A percentile compares a stretch with the other conserved stretches of the same genome.
These are phyloP conservation scores for Candida pseudocylindracea DNA, from an alignment of 1,139 yeast species.

Conservation along the genomic window DNA sequence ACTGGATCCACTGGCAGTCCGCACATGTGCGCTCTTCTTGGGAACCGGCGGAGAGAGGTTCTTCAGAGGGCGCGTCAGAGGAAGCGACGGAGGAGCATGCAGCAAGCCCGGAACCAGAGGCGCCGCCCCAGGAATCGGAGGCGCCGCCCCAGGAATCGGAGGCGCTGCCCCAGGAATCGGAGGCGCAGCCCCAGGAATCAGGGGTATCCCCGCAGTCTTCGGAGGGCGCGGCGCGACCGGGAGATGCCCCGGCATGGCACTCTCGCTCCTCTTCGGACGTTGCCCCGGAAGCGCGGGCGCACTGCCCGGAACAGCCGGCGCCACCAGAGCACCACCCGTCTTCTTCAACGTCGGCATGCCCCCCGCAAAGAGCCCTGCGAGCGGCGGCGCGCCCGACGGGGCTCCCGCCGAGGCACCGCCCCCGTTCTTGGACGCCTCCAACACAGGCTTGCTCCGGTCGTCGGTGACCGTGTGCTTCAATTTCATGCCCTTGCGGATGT, in stretches of 20 bases:
- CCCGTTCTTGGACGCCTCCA: constrained; percentile 8
- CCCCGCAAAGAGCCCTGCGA: constrained; percentile 26
- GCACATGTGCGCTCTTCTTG: too few relatives aligned
- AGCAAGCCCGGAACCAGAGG: constrained; percentile 3
- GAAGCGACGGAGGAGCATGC: constrained; percentile 5
- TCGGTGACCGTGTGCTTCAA: constrained; percentile 48
- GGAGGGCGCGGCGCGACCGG: constrained; percentile 5
- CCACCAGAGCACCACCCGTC: constrained; percentile 20
- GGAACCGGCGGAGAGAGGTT: constrained; percentile 1
- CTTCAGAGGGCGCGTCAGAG: constrained; percentile 3
- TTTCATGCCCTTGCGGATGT: constrained; percentile 57
- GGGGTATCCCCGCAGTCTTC: constrained; percentile 10
- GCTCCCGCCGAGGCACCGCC: constrained; percentile 1
- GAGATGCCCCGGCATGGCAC: too few relatives aligned
- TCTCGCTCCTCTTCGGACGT: too few relatives aligned
- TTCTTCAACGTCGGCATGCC: constrained; percentile 68
- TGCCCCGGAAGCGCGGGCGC: constrained; percentile 13
- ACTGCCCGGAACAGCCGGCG: constrained; percentile 16
- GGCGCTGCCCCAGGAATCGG: constrained; percentile 6
- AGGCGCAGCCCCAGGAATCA: constrained; percentile 5
- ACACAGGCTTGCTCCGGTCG: constrained; percentile 20
- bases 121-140: constrained; percentile 8
- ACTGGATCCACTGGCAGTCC: too few relatives aligned
- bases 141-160: constrained; percentile 9
- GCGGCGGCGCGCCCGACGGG: constrained; percentile 4